Conservation (phyloP, 768 basidiomycete species). For the Lentinula sp. region DNA sequence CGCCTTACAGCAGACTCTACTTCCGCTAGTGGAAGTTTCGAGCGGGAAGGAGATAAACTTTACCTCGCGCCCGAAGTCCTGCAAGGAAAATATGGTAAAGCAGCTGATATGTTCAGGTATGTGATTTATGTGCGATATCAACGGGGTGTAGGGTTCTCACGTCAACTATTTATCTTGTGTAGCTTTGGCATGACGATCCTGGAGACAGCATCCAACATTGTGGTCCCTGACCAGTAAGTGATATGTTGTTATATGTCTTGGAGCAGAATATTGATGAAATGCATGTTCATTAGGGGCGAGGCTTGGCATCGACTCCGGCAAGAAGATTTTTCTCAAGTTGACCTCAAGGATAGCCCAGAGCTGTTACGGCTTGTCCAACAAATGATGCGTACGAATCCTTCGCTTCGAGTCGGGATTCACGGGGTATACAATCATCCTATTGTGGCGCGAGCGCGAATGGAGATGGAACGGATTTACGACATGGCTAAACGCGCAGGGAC, state of each 20-base stretch:
- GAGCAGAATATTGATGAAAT: slow-evolving; percentile 15
- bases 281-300: slow-evolving; percentile 60
- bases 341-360: slow-evolving; percentile 58
- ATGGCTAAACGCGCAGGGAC: slow-evolving; percentile 27
- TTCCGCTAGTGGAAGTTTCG: slow-evolving; percentile 53
- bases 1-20: slow-evolving; percentile 17
- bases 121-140: slow-evolving; percentile 29
- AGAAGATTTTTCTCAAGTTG: slow-evolving; percentile 87
- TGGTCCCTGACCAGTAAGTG: slow-evolving; percentile 93
- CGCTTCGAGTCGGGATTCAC: slow-evolving; percentile 47
- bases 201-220: slow-evolving; percentile 92
- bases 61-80: slow-evolving; percentile 97
- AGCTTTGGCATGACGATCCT: slow-evolving; percentile 96
- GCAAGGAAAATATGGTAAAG: slow-evolving; percentile 85
- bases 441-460: slow-evolving; percentile 53
- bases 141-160: slow-evolving; percentile 33
- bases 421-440: slow-evolving; percentile 58
- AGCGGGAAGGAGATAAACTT: slow-evolving; percentile 94
- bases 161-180: slow-evolving; percentile 21
- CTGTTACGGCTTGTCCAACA: slow-evolving; percentile 61
- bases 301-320: slow-evolving; percentile 90
- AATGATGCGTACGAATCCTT: slow-evolving; percentile 76
- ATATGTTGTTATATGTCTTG: background rate
- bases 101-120: slow-evolving; percentile 96
- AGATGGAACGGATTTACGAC: slow-evolving; percentile 51